Evolutionary conservation across 2,329 filamentous ascomycete species (phyloP).

Genomic region (Hawksworthiomyces lignivorus): DNA sequence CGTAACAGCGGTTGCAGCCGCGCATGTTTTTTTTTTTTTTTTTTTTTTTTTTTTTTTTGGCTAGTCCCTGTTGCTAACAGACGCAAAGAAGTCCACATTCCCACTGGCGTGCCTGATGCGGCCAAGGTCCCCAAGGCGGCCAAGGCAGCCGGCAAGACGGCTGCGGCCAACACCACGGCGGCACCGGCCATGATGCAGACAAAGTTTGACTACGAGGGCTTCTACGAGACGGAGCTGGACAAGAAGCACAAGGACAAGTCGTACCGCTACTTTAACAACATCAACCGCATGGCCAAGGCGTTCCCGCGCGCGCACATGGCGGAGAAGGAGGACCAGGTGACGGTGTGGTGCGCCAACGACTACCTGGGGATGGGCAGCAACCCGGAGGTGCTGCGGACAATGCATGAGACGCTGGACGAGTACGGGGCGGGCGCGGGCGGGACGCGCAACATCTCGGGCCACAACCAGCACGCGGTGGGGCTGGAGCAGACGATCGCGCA

Average conservation of each 20-base stretch:
- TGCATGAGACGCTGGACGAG: conserved; percentile 91
- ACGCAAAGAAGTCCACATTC: conserved; percentile 25
- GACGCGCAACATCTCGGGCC: conserved; percentile 94
- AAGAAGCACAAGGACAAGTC: conserved; percentile 99
- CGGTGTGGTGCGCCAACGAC: conserved; percentile 98
- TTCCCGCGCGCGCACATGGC: conserved; percentile 93
- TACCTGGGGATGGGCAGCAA: conserved; percentile 98
- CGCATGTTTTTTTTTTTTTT: no score
- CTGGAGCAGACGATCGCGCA: conserved; percentile 77
- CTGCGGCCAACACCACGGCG: conserved; percentile 13
- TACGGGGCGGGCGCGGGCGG: conserved; percentile 94
- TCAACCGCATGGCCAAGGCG: conserved; percentile 93
- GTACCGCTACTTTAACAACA: conserved; percentile 99
- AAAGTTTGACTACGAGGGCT: conserved; percentile 84
- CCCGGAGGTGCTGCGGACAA: conserved; percentile 72
- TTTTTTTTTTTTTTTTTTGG: no score
- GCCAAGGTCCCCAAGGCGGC: conserved; percentile 11
- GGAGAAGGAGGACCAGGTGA: conserved; percentile 74
- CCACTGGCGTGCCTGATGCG: conserved; percentile 20
- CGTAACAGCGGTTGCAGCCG: no score
- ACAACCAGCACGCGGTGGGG: conserved; percentile 87
- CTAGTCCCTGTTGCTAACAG: no score
- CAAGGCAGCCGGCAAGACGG: conserved; percentile 9
- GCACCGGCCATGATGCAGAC: conserved; percentile 24
- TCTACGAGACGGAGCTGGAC: conserved; percentile 81